Evolutionary conservation across 179 eudicot genomes (phyloP).

Genomic region (Beta macrorhiza): DNA sequence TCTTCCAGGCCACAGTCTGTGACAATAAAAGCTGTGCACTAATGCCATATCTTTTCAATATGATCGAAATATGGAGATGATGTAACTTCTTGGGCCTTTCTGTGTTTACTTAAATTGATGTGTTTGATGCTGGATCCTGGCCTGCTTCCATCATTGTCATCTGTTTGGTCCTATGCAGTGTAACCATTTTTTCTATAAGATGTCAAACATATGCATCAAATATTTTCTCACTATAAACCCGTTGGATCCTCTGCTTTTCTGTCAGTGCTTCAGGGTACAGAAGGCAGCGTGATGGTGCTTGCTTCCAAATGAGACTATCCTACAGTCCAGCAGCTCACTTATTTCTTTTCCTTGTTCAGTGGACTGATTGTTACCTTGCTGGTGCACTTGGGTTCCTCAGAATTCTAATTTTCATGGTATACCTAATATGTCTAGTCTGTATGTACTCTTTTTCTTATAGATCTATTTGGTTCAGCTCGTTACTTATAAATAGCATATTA

Average conservation of each 20-base stretch:
- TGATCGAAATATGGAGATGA: not conserved
- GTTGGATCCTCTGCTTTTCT: not conserved
- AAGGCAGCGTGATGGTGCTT: constrained; percentile 42
- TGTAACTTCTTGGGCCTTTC: not conserved
- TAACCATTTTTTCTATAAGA: not conserved
- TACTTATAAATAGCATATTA: not conserved
- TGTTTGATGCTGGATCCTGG: constrained; percentile 5
- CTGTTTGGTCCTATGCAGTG: not conserved
- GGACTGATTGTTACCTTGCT: constrained; percentile 51
- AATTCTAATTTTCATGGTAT: constrained; percentile 44
- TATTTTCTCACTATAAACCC: not conserved
- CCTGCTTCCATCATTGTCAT: not conserved
- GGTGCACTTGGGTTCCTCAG: constrained; percentile 50
- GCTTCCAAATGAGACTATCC: constrained; percentile 51
- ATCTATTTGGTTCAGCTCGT: not conserved
- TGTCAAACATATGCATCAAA: not conserved
- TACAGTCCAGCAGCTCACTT: constrained; percentile 44
- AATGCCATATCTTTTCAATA: not conserved
- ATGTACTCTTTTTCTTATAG: not conserved
- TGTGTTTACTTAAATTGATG: not conserved
- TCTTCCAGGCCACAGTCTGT: not conserved
- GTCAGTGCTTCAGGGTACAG: constrained; percentile 41
- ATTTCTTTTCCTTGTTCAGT: constrained; percentile 44
- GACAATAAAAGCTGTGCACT: not conserved
- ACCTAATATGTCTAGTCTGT: not conserved